These are phyloP conservation scores for Pseudogymnoascus sp. DNA, from an alignment of 2,329 filamentous ascomycete species.

Conservation along the genomic window DNA sequence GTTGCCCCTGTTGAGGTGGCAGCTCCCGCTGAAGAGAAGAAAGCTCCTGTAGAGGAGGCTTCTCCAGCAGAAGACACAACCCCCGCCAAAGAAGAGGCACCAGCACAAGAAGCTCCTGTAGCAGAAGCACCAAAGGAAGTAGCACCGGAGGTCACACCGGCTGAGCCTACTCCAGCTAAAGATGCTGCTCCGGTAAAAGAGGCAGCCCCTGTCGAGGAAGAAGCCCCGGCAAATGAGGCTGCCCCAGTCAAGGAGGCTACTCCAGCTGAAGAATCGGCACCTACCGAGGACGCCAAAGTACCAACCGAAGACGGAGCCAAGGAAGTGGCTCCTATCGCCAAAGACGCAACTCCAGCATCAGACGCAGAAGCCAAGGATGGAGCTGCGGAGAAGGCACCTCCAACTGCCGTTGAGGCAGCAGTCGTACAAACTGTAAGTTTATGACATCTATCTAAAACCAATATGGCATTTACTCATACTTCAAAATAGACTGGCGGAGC, in stretches of 20 bases:
- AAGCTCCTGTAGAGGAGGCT: neutral
- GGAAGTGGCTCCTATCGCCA: neutral
- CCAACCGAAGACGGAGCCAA: neutral
- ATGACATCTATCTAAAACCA: neutral
- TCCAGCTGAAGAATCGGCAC: neutral
- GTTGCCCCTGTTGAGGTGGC: neutral
- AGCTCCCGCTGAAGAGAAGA: neutral
- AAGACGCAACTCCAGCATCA: neutral
- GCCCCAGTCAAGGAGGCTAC: neutral
- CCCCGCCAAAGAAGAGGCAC: neutral
- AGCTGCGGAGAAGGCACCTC: neutral
- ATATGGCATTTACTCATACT: neutral
- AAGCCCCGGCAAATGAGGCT: neutral
- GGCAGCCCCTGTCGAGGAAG: neutral
- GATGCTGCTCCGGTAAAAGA: neutral
- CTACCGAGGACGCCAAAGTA: neutral
- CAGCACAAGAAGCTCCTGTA: neutral
- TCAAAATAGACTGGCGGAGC: neutral
- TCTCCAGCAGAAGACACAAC: neutral
- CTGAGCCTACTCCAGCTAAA: neutral
- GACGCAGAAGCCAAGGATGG: neutral
- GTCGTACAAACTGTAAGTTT: neutral
- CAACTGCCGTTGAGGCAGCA: neutral
- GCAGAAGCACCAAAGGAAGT: conserved; percentile 4
- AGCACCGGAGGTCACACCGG: conserved; percentile 1